A percentile compares a stretch with the other conserved stretches of the same genome.
Conservation (phyloP, 2,329 filamentous ascomycete genomes). For the Aspergillus brasiliensis region DNA sequence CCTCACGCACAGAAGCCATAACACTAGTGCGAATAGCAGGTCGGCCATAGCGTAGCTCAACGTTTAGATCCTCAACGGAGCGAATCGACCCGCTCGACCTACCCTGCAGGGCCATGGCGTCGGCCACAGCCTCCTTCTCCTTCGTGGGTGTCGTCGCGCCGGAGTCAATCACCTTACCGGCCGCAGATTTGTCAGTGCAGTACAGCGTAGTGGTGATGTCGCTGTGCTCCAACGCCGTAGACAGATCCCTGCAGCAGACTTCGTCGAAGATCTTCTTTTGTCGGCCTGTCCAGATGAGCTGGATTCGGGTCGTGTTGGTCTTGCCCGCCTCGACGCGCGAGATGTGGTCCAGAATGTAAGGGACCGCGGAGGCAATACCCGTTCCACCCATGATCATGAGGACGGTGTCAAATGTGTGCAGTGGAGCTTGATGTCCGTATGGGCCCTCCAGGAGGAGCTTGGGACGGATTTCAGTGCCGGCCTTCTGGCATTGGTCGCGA, state of each 20-base stretch:
- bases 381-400: constrained; percentile 48
- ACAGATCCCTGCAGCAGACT: constrained; percentile 1
- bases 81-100: background rate
- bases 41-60: constrained; percentile 2
- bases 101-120: background rate
- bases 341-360: constrained; percentile 31
- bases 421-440: constrained; percentile 44
- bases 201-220: constrained; percentile 1
- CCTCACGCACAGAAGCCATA: background rate
- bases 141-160: background rate
- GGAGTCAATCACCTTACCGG: background rate
- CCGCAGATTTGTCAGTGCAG: background rate
- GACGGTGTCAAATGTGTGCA: constrained; percentile 50
- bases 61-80: background rate
- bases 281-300: constrained; percentile 24
- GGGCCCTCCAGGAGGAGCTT: constrained; percentile 47
- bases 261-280: constrained; percentile 25
- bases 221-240: background rate
- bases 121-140: background rate
- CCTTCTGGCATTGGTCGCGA: constrained; percentile 28
- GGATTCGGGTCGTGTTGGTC: constrained; percentile 9
- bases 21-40: constrained; percentile 8
- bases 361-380: constrained; percentile 39
- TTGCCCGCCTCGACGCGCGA: constrained; percentile 5
- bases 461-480: constrained; percentile 46